A percentile compares a stretch with the other conserved stretches of the same genome.
Conservation (phyloP, 1,284 basidiomycete species). For the Cutaneotrichosporon curvatum region DNA sequence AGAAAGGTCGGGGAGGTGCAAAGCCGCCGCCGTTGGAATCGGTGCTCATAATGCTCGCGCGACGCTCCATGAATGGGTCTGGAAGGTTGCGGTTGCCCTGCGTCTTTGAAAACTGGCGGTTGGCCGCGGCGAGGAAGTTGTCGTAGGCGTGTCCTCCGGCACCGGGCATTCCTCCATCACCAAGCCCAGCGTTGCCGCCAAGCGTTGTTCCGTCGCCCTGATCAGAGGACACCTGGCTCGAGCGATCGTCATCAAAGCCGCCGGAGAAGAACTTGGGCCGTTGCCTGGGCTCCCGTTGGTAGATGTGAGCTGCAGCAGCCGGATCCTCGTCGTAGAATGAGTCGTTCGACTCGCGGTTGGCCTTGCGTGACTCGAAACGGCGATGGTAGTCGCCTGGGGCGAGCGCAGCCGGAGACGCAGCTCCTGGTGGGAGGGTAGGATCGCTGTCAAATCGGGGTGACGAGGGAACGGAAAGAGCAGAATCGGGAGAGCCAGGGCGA, state of each 20-base stretch:
- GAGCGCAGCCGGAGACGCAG: background rate
- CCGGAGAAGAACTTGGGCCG: conserved; percentile 51
- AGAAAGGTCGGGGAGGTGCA: conserved; percentile 64
- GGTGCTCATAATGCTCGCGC: conserved; percentile 29
- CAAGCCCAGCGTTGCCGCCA: conserved; percentile 18
- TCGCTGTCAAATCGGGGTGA: conserved; percentile 26
- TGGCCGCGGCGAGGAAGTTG: conserved; percentile 75
- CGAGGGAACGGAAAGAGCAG: conserved; percentile 25
- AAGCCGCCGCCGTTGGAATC: conserved; percentile 19
- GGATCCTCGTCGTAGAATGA: conserved; percentile 47
- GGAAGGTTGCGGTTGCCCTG: conserved; percentile 57
- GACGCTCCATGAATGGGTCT: conserved; percentile 70
- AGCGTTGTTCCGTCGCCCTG: conserved; percentile 31
- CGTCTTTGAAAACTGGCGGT: conserved; percentile 69
- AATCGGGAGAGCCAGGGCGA: conserved; percentile 37
- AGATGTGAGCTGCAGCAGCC: conserved; percentile 27
- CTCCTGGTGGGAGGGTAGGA: conserved; percentile 7
- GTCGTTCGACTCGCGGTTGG: conserved; percentile 39
- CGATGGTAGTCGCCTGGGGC: conserved; percentile 34
- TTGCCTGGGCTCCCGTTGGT: conserved; percentile 30
- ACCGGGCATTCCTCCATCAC: conserved; percentile 5
- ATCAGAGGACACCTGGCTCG: conserved; percentile 45
- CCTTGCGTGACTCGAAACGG: conserved; percentile 31
- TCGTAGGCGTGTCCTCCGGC: conserved; percentile 49
- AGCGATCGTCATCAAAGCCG: conserved; percentile 53